A percentile compares a stretch with the other conserved stretches of the same genome.
These are phyloP conservation scores for Corchorus capsularis DNA, from an alignment of 345 rosid genomes.

Conservation along the genomic window DNA sequence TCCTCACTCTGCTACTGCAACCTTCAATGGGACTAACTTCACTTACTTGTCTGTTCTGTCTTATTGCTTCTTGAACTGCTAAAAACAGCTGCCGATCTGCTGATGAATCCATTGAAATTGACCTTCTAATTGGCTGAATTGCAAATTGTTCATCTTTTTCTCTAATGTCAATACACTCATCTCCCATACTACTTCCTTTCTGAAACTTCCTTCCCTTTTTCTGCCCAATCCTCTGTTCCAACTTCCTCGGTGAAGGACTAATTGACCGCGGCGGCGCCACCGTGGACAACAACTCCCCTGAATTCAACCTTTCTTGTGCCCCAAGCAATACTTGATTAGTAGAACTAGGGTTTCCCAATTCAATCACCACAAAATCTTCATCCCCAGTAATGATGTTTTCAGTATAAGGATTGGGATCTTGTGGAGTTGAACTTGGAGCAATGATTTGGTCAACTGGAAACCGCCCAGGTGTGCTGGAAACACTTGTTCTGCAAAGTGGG, in stretches of 20 bases:
- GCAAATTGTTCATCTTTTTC: constrained; percentile 54
- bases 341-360: constrained; percentile 41
- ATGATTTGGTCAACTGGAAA: constrained; percentile 35
- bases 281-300: constrained; percentile 26
- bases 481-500: constrained; percentile 79
- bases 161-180: constrained; percentile 76
- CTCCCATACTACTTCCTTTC: constrained; percentile 79
- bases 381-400: constrained; percentile 40
- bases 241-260: constrained; percentile 42
- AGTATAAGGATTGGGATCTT: constrained; percentile 38
- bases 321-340: constrained; percentile 34
- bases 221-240: constrained; percentile 35
- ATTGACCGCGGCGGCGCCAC: constrained; percentile 17
- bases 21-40: constrained; percentile 47
- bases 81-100: constrained; percentile 58
- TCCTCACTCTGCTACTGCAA: constrained; percentile 52
- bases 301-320: constrained; percentile 49
- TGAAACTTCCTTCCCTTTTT: constrained; percentile 45
- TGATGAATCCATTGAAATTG: constrained; percentile 88
- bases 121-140: constrained; percentile 76
- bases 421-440: constrained; percentile 53
- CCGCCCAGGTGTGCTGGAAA: constrained; percentile 43
- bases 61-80: constrained; percentile 65
- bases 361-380: constrained; percentile 75
- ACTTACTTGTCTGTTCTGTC: constrained; percentile 39